phyloP scores from a whole-genome alignment of 2,329 filamentous ascomycete genomes.

The Talaromyces sp. region DNA sequence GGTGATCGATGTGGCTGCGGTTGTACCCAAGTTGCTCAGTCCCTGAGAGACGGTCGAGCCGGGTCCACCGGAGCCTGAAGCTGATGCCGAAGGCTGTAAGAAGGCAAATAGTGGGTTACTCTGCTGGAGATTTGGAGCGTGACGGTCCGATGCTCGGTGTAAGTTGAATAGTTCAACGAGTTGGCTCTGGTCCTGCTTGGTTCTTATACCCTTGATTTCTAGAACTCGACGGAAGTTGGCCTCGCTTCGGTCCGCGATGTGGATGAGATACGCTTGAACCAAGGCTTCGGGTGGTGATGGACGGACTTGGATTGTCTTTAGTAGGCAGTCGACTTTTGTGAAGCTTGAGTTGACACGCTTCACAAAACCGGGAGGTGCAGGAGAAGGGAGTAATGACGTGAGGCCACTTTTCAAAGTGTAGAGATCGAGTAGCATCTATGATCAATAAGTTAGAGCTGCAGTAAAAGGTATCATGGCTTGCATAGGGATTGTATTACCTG shows the following conservation, averaged over 20 bases:
- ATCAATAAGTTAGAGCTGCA: slow-evolving; percentile 7
- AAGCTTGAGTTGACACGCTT: slow-evolving; percentile 84
- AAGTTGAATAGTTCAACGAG: slow-evolving; percentile 89
- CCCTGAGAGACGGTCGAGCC: slow-evolving; percentile 40
- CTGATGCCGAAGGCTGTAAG: slow-evolving; percentile 13
- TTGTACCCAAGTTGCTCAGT: slow-evolving; percentile 46
- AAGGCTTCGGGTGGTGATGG: slow-evolving; percentile 87
- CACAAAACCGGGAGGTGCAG: slow-evolving; percentile 63
- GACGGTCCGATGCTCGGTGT: slow-evolving; percentile 64
- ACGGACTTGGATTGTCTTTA: slow-evolving; percentile 95
- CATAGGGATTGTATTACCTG: slow-evolving; percentile 55
- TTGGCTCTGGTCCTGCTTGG: slow-evolving; percentile 73
- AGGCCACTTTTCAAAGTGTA: slow-evolving; percentile 60
- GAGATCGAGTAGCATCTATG: slow-evolving; percentile 88
- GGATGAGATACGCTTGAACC: slow-evolving; percentile 95
- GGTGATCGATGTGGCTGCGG: slow-evolving; percentile 40
- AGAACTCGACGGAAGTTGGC: slow-evolving; percentile 94
- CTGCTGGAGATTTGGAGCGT: slow-evolving; percentile 64
- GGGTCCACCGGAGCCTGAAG: slow-evolving; percentile 25
- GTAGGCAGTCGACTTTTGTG: slow-evolving; percentile 81
- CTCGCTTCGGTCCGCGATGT: slow-evolving; percentile 90
- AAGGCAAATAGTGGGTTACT: slow-evolving; percentile 66
- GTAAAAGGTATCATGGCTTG: slow-evolving; percentile 1
- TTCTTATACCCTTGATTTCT: slow-evolving; percentile 85
- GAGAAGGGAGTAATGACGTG: slow-evolving; percentile 53